Evolutionary conservation across 176 grass and related monocot genomes (phyloP), one percentile per base, ranked within the genome.

Genomic region (Rhynchospora tenuis): DNA sequence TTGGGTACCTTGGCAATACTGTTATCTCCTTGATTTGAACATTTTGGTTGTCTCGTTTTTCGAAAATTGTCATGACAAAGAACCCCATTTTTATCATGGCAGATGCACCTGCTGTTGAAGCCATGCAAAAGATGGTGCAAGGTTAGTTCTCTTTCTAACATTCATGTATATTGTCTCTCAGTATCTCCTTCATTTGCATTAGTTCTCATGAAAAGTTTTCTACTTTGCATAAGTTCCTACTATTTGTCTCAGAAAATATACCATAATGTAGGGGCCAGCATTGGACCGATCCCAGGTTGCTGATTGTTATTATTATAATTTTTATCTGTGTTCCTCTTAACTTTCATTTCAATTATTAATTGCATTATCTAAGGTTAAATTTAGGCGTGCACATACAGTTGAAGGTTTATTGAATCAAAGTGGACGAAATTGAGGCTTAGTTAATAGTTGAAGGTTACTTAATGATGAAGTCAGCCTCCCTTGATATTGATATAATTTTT

Each of bases 41-140:
- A n/a, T n/a, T n/a, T n/a, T n/a, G n/a, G n/a, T n/a, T n/a, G n/a
- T n/a, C n/a, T n/a, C n/a, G n/a, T n/a, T n/a, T n/a, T n/a, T n/a
- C n/a, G n/a, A n/a, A n/a, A n/a, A n/a, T n/a, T n/a, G n/a, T n/a
- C n/a, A 97, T 92, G 95, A 94, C 95, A 6, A 84, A 77, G 81
- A 93, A 90, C 59, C 95, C 95, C 9, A 24, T 89, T 44, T 97
- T 86, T 85, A 92, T 92, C 12, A 91, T 87, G 92, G 82, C 88
- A 31, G 79, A 93, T 54, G 78, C 85, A 7, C 66, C 87, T 0
- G 90, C 90, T 74, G 93, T 85, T 15, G 90, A 98, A 22, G 92
- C 95, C 14, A 63, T 94, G 62, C 92, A 94, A 72, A 91, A 91
- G 90, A 98, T 98, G 95, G 86, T 98, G 59, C 89, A 98, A 98